Conservation (phyloP, 139 green algal species). For the Asterochloris erici region DNA sequence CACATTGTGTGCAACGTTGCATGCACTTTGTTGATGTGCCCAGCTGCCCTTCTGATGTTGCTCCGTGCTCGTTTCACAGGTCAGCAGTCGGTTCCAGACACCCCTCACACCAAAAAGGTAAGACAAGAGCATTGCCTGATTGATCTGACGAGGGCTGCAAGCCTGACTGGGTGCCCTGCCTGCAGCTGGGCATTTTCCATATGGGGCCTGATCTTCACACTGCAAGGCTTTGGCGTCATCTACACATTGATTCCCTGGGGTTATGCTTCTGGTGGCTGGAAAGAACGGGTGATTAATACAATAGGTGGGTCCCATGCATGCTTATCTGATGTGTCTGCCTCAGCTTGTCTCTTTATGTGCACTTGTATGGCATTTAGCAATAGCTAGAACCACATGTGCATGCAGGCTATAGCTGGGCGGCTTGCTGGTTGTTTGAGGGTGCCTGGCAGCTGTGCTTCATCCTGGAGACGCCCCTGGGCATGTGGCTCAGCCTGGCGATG, state of each 20-base stretch:
- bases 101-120: no score
- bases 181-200: constrained; percentile 56
- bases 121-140: no score
- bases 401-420: constrained; percentile 45
- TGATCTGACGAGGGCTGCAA: no score
- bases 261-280: constrained; percentile 26
- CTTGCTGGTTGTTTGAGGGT: constrained; percentile 45
- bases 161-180: no score
- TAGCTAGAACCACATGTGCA: background rate
- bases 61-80: no score
- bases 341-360: background rate
- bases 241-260: constrained; percentile 31
- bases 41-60: no score
- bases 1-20: no score
- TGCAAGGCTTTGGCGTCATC: constrained; percentile 49
- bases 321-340: background rate
- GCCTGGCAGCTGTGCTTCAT: constrained; percentile 58
- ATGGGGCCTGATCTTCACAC: constrained; percentile 61
- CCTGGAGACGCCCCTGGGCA: constrained; percentile 27
- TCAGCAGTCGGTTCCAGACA: no score
- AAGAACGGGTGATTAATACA: constrained; percentile 26
- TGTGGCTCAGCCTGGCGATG: constrained; percentile 37
- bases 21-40: no score
- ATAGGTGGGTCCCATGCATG: constrained; percentile 13
- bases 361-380: background rate